phyloP scores from a whole-genome alignment of 2,329 filamentous ascomycete species.

The Calonectria fujianensis region DNA sequence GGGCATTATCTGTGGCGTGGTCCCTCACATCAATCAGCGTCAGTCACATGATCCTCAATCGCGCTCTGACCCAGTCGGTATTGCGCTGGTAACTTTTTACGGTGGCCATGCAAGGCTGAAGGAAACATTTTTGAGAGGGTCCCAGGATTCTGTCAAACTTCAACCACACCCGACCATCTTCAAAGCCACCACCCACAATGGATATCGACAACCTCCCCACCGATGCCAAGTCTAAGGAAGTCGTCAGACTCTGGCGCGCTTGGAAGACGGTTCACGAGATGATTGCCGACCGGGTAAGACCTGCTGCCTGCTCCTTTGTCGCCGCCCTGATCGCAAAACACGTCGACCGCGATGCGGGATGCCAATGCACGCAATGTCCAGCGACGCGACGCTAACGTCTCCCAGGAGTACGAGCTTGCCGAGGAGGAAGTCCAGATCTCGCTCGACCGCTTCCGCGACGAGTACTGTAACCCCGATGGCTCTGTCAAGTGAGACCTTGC shows the following conservation, averaged over 20 bases:
- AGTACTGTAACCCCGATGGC: conserved; percentile 84
- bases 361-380: conserved; percentile 3
- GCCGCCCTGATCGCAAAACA: conserved; percentile 40
- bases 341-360: conserved; percentile 30
- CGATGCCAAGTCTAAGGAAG: conserved; percentile 71
- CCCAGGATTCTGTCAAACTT: conserved; percentile 36
- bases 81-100: conserved; percentile 40
- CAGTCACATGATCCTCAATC: conserved; percentile 51
- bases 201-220: conserved; percentile 66
- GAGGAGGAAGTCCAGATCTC: conserved; percentile 92
- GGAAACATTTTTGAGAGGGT: conserved; percentile 55
- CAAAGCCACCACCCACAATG: conserved; percentile 55
- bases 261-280: conserved; percentile 97
- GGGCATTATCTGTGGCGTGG: conserved; percentile 29
- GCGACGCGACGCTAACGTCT: conserved; percentile 40
- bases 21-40: not conserved
- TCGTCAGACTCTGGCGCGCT: conserved; percentile 90
- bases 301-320: not conserved
- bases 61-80: conserved; percentile 44
- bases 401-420: conserved; percentile 92
- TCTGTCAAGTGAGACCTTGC: conserved; percentile 79
- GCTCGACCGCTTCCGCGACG: conserved; percentile 85
- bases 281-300: conserved; percentile 88
- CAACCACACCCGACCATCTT: conserved; percentile 29
- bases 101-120: conserved; percentile 54